Evolutionary conservation across 2,329 filamentous ascomycete species (phyloP).

Genomic region (Chaetomium olivaceum): DNA sequence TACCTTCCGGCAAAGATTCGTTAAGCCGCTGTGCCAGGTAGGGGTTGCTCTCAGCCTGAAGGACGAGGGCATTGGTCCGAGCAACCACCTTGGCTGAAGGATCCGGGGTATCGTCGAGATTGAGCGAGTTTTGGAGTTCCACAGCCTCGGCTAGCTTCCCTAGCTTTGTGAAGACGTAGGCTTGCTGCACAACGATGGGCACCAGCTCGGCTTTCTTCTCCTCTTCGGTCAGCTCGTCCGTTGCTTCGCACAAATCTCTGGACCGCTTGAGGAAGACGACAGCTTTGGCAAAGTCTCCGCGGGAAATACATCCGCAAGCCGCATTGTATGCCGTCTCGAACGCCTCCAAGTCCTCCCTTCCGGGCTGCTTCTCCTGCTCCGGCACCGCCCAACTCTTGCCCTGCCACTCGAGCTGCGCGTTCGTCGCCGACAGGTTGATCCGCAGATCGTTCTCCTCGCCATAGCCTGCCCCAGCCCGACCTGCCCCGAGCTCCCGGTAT

Average conservation of each 20-base stretch:
- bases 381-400: constrained; percentile 54
- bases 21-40: constrained; percentile 66
- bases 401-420: constrained; percentile 72
- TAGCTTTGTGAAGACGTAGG: constrained; percentile 68
- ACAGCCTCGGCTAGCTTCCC: constrained; percentile 67
- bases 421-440: constrained; percentile 73
- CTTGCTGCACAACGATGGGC: constrained; percentile 74
- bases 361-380: constrained; percentile 56
- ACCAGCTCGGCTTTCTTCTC: constrained; percentile 74
- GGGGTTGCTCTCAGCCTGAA: constrained; percentile 58
- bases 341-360: constrained; percentile 65
- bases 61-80: constrained; percentile 60
- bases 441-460: constrained; percentile 72
- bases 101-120: constrained; percentile 63
- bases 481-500: constrained; percentile 59
- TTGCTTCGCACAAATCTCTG: constrained; percentile 67
- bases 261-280: constrained; percentile 69
- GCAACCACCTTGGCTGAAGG: constrained; percentile 65
- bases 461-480: constrained; percentile 44
- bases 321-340: constrained; percentile 84
- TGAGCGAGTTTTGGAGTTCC: constrained; percentile 61
- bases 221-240: constrained; percentile 71
- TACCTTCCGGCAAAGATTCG: constrained; percentile 53
- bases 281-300: constrained; percentile 65
- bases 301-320: constrained; percentile 71